Percentiles rank a stretch among this genome's conserved stretches.
phyloP scores from a whole-genome alignment of 176 grass and related monocot species.

The Avena eriantha region DNA sequence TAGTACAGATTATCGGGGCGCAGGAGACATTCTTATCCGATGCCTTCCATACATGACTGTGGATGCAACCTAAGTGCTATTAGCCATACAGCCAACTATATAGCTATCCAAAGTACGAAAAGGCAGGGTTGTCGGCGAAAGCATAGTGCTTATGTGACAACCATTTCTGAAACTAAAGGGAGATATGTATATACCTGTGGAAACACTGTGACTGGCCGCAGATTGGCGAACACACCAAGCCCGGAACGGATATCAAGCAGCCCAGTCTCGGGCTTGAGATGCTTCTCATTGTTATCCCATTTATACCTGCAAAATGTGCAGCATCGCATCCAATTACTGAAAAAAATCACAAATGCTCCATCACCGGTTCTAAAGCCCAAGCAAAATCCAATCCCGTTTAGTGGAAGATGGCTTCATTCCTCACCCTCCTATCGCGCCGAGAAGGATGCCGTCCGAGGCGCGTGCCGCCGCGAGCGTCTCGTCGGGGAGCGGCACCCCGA shows the following conservation, averaged over 20 bases:
- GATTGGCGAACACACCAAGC: slow-evolving; percentile 81
- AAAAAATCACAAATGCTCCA: background rate
- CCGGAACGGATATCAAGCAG: slow-evolving; percentile 78
- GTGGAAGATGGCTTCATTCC: slow-evolving; percentile 13
- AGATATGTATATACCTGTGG: slow-evolving; percentile 55
- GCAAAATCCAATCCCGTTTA: background rate
- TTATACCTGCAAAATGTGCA: slow-evolving; percentile 60
- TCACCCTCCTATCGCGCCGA: slow-evolving; percentile 82
- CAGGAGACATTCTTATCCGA: background rate
- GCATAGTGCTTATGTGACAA: background rate
- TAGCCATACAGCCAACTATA: background rate
- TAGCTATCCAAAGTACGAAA: background rate
- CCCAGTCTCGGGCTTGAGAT: slow-evolving; percentile 90
- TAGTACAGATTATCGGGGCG: background rate
- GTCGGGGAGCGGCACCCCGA: slow-evolving; percentile 76
- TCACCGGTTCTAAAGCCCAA: background rate
- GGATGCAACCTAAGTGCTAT: background rate
- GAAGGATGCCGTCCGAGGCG: slow-evolving; percentile 71
- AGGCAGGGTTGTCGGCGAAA: background rate
- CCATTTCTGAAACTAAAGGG: background rate
- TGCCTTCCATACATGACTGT: background rate
- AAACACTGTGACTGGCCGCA: slow-evolving; percentile 78
- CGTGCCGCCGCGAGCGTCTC: slow-evolving; percentile 64
- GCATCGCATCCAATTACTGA: background rate
- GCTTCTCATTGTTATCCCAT: slow-evolving; percentile 96